Base-by-base conservation (phyloP, 176 grass and related monocot genomes). In the Neostapfia colusana region DNA sequence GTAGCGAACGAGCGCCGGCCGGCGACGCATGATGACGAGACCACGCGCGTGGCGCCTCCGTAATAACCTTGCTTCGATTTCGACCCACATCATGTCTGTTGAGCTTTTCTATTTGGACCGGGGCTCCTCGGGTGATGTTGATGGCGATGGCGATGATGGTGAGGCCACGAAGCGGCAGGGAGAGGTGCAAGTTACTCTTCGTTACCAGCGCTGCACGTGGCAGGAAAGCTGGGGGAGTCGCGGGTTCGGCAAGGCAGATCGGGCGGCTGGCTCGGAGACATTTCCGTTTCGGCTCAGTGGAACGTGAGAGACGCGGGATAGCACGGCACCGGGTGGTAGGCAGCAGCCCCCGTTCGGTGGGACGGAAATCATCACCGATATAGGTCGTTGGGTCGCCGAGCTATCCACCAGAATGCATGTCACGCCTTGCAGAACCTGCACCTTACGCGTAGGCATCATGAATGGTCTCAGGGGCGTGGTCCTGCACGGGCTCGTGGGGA, bases 161-260 rank as follows among this genome's bases (percentile, higher is more conserved):
- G 38, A 16, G 39, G 48, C 79, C 80, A 83, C 79, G 83, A 79
- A 58, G 49, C 21, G 54, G 64, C 59, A 53, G 40, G 43, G 69
- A 53, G 34, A 41, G 56, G 43, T 38, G 23, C 8, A 62, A 3
- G 74, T 15, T 41, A 8, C 8, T 62, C 54, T 1, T 17, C 35
- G 24, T 10, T 36, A 0, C 1, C 10, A 46, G 25, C 41, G 53
- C 1, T 17, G 60, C 85, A 62, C 80, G 69, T 61, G 79, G 44
- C 31, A 10, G 41, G 10, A 18, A 78, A 66, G 49, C 26, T n/a
- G n/a, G 54, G 20, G 26, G 31, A 10, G 5, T 7, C 1, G 63
- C 40, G 51, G 72, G 23, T 62, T 66, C 3, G 65, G 82, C 65
- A 54, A 71, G 56, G 35, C 56, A 70, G 54, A 76, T 51, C 40